Conservation (phyloP, 257 asterid genomes). For the Plantago ovata region DNA sequence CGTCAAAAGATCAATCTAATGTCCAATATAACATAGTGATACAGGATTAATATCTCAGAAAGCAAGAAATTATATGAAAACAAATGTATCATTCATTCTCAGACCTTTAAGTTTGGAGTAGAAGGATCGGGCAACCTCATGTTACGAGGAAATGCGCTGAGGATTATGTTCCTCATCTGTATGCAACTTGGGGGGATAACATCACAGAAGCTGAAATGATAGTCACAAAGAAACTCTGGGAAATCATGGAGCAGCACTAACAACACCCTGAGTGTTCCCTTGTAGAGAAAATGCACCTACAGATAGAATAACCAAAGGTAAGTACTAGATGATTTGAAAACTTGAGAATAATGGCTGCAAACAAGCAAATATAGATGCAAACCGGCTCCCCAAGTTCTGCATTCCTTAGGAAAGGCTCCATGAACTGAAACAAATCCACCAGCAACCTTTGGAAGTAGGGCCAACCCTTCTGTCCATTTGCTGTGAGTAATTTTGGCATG, state of each 20-base stretch:
- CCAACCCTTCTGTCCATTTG: slow-evolving; percentile 95
- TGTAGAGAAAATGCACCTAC: slow-evolving; percentile 81
- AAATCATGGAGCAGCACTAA: slow-evolving; percentile 97
- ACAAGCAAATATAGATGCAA: background rate
- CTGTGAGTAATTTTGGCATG: slow-evolving; percentile 94
- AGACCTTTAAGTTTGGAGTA: slow-evolving; percentile 89
- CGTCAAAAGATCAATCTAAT: slow-evolving; percentile 81
- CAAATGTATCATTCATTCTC: background rate
- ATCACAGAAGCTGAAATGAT: slow-evolving; percentile 99
- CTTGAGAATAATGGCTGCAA: background rate
- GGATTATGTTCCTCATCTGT: slow-evolving; percentile 92
- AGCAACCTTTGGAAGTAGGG: slow-evolving; percentile 80
- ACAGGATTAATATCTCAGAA: slow-evolving; percentile 7
- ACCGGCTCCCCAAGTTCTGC: slow-evolving; percentile 85
- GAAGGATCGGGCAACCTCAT: slow-evolving; percentile 99
- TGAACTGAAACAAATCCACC: slow-evolving; percentile 85
- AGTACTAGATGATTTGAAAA: slow-evolving; percentile 5
- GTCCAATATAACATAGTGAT: slow-evolving; percentile 10
- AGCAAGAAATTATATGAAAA: background rate
- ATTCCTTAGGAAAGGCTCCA: slow-evolving; percentile 96
- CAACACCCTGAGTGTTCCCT: slow-evolving; percentile 90
- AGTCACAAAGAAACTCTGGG: slow-evolving; percentile 96
- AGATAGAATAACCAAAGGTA: slow-evolving; percentile 16
- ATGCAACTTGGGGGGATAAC: slow-evolving; percentile 98
- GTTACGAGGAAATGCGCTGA: slow-evolving; percentile 97